Evolutionary conservation across 768 basidiomycete species (phyloP).

Genomic region (Daedaleopsis sinensis): DNA sequence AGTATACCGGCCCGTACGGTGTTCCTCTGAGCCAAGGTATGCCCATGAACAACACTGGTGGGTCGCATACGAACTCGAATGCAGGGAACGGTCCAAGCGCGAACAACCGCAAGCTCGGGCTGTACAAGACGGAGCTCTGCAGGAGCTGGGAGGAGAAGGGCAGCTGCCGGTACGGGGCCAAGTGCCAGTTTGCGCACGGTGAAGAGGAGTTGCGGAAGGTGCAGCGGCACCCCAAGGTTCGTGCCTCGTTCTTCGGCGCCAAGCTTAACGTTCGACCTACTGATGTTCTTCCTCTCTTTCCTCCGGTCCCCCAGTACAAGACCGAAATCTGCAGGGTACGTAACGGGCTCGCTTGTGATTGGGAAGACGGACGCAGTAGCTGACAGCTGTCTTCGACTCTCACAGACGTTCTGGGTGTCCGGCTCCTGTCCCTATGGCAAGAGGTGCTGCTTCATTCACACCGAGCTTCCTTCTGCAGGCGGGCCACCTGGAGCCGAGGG

Average conservation of each 20-base stretch:
- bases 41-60: constrained; percentile 25
- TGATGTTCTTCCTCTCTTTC: constrained; percentile 24
- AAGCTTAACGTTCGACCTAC: not conserved
- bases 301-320: constrained; percentile 64
- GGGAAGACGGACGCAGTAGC: constrained; percentile 1
- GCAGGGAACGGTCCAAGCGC: constrained; percentile 74
- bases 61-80: constrained; percentile 32
- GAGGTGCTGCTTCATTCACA: constrained; percentile 93
- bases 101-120: constrained; percentile 86
- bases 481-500: constrained; percentile 56
- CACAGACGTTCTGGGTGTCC: constrained; percentile 90
- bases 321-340: constrained; percentile 90
- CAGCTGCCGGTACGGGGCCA: constrained; percentile 79
- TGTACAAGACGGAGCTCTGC: constrained; percentile 92
- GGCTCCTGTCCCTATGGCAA: constrained; percentile 93
- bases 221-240: constrained; percentile 86
- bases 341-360: constrained; percentile 14
- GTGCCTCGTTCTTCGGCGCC: constrained; percentile 18
- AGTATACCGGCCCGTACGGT: constrained; percentile 55
- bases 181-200: constrained; percentile 94
- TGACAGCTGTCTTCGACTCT: constrained; percentile 7
- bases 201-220: constrained; percentile 86
- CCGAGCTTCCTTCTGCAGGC: constrained; percentile 73
- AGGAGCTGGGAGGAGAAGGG: constrained; percentile 94
- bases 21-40: constrained; percentile 25